Percentiles rank a stretch among this genome's conserved stretches.
These are phyloP conservation scores for Kockovaella imperatae DNA, from an alignment of 768 basidiomycete species.

Conservation along the genomic window DNA sequence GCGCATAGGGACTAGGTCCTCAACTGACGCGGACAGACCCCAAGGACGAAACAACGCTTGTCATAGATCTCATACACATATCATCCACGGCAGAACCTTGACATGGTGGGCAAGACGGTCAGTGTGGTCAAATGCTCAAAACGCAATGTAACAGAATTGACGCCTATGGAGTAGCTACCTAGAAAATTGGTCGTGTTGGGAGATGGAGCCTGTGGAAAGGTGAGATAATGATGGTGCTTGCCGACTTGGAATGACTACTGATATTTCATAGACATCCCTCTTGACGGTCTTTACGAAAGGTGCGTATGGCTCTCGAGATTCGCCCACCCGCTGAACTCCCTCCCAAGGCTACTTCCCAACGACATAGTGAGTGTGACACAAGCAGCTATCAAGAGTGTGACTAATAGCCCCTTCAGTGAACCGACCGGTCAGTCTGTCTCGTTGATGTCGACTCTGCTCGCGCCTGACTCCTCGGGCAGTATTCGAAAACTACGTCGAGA, in stretches of 20 bases:
- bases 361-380: conserved; percentile 58
- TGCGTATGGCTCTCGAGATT: conserved; percentile 50
- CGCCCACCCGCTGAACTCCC: conserved; percentile 60
- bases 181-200: conserved; percentile 83
- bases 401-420: conserved; percentile 14
- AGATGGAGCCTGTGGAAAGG: conserved; percentile 82
- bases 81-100: too few relatives aligned
- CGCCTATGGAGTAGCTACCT: conserved; percentile 17
- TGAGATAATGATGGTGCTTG: conserved; percentile 15
- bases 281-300: conserved; percentile 41
- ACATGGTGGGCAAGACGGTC: too few relatives aligned
- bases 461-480: conserved; percentile 73
- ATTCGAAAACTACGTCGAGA: conserved; percentile 95
- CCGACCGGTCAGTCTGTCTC: conserved; percentile 41
- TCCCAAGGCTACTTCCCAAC: conserved; percentile 86
- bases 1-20: too few relatives aligned
- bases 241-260: neutral
- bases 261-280: conserved; percentile 27
- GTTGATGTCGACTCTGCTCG: neutral
- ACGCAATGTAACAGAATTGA: too few relatives aligned
- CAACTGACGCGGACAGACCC: too few relatives aligned
- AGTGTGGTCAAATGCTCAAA: too few relatives aligned
- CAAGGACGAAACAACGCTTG: too few relatives aligned
- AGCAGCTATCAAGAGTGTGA: neutral
- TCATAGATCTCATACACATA: too few relatives aligned